Percentiles rank a stretch among this genome's conserved stretches.
Conservation (phyloP, 2,329 filamentous ascomycete genomes). For the Ophiostoma sp. region DNA sequence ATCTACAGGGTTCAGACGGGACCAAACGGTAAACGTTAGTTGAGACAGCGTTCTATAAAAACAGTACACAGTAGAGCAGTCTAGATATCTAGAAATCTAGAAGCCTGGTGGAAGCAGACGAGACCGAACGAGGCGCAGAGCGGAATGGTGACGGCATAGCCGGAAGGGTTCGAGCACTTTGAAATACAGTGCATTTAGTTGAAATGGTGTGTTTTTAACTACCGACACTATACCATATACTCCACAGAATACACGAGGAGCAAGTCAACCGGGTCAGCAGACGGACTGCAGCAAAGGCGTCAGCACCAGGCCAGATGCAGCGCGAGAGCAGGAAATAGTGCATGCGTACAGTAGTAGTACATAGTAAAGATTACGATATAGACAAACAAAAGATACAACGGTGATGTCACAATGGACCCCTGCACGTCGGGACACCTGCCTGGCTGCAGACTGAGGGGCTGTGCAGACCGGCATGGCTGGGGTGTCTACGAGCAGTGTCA, state of each 20-base stretch:
- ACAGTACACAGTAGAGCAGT: background rate
- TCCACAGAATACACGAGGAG: background rate
- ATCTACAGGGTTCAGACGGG: background rate
- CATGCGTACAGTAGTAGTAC: background rate
- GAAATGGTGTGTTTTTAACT: background rate
- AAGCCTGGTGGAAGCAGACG: background rate
- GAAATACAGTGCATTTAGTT: background rate
- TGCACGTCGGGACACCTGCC: background rate
- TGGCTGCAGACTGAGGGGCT: slow-evolving; percentile 1
- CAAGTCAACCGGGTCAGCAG: slow-evolving; percentile 1
- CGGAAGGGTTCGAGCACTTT: background rate
- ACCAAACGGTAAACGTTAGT: background rate
- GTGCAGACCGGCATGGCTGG: background rate
- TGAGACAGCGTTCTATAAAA: background rate
- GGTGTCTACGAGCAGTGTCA: background rate
- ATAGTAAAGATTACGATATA: background rate
- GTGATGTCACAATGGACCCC: slow-evolving; percentile 4
- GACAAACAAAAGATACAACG: background rate
- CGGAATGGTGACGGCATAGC: background rate
- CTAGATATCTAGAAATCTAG: background rate
- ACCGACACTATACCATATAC: background rate
- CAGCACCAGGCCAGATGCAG: slow-evolving; percentile 9
- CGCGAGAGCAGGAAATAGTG: background rate
- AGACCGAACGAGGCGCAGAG: slow-evolving; percentile 6
- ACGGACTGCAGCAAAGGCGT: background rate